phyloP scores from a whole-genome alignment of 1,139 yeast species.

The Torulaspora globosa region DNA sequence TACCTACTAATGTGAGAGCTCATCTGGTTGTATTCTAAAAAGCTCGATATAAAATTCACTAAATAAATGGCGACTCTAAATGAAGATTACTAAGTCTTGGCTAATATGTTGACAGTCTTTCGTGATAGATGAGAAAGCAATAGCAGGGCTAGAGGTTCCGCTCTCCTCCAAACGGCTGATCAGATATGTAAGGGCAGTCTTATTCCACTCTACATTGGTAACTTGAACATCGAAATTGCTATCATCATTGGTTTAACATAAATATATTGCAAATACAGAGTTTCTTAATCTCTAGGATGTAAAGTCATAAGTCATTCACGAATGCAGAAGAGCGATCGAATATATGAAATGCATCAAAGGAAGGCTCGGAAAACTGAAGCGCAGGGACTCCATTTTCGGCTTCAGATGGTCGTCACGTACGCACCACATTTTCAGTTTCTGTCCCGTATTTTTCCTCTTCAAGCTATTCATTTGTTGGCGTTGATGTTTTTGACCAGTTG shows the following conservation, averaged over 20 bases:
- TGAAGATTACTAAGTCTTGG: neutral
- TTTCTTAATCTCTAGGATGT: constrained; percentile 3
- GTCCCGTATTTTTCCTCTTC: neutral
- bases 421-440: constrained; percentile 1
- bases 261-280: constrained; percentile 1
- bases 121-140: neutral
- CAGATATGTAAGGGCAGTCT: neutral
- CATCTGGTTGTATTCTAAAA: neutral
- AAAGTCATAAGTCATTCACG: constrained; percentile 7
- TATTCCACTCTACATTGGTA: neutral
- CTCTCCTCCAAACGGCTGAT: neutral
- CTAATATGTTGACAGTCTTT: neutral
- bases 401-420: neutral
- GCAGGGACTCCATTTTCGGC: neutral
- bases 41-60: neutral
- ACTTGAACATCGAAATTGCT: neutral
- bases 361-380: neutral
- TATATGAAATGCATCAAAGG: constrained; percentile 1
- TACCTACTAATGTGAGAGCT: neutral
- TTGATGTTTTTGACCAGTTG: constrained; percentile 40
- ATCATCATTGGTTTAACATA: constrained; percentile 1
- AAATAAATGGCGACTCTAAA: neutral
- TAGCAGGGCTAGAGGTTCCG: neutral
- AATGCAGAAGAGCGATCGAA: constrained; percentile 4
- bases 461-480: constrained; percentile 15